A percentile compares a stretch with the other conserved stretches of the same genome.
Conservation (phyloP, 768 basidiomycete genomes). For the Crepidotus variabilis region DNA sequence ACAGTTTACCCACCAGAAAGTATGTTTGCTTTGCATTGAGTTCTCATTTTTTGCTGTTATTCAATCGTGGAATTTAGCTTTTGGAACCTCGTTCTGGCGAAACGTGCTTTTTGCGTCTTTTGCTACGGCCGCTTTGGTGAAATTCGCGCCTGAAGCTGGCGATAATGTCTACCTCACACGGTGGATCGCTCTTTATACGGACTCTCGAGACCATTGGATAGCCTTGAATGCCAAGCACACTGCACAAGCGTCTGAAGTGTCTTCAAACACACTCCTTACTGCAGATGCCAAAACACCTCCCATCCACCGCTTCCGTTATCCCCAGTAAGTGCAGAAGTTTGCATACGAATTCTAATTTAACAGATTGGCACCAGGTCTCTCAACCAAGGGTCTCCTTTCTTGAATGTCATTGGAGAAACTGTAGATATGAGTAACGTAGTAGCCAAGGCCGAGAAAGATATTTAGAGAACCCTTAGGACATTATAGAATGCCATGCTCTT, state of each 20-base stretch:
- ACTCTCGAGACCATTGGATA: conserved; percentile 53
- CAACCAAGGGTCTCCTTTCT: conserved; percentile 58
- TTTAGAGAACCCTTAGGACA: conserved; percentile 5
- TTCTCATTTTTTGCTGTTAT: not conserved
- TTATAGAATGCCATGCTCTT: not conserved
- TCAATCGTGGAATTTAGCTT: conserved; percentile 37
- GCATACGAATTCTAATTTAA: conserved; percentile 8
- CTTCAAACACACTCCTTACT: conserved; percentile 40
- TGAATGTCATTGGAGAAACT: conserved; percentile 51
- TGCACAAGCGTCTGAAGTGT: conserved; percentile 35
- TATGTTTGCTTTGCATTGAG: conserved; percentile 22
- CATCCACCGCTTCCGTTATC: conserved; percentile 65
- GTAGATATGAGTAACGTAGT: conserved; percentile 30
- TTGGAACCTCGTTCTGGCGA: conserved; percentile 64
- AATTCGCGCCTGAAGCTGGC: conserved; percentile 59
- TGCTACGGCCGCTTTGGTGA: conserved; percentile 53
- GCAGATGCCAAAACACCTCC: conserved; percentile 39
- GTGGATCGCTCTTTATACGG: conserved; percentile 58
- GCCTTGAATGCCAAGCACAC: conserved; percentile 56
- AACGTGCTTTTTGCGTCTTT: conserved; percentile 52
- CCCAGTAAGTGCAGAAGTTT: conserved; percentile 56
- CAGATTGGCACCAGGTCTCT: conserved; percentile 40
- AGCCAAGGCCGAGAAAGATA: conserved; percentile 28
- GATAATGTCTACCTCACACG: conserved; percentile 64
- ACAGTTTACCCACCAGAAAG: conserved; percentile 59